Evolutionary conservation across 2,329 filamentous ascomycete species (phyloP), one percentile per base, ranked within the genome.

Genomic region (Penicillium sp.): DNA sequence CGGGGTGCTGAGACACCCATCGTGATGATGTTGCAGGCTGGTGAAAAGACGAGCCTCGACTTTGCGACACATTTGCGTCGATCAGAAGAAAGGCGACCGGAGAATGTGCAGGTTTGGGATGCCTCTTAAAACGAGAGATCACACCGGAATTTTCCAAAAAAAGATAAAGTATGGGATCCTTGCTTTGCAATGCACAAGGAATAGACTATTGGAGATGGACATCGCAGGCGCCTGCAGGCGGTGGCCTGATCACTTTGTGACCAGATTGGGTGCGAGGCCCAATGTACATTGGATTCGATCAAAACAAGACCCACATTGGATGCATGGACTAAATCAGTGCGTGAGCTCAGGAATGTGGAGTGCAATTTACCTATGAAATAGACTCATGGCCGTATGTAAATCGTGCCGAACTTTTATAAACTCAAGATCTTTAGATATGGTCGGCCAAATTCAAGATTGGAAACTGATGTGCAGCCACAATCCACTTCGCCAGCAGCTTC

Each of bases 1-100:
- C 48, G 48, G 3, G 49, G 51, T 33, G 40, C 35, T 11, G 41
- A 16, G 31, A 33, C 38, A 25, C 20, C 24, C 38, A 40, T 40
- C 16, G 20, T 40, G 38, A 22, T 20, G 20, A 40, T 35, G 31
- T 18, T 35, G 31, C 31, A 35, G 31, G 4, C 31, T 16, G 31
- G 7, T 18, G 31, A 16, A 35, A n/a, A 35, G 31, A 35, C 5
- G 16, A 35, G 31, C n/a, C 31, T 9, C 25, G 9, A 27, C 25
- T 27, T 27, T n/a, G 5, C 30, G 13, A n/a, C 31, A 3, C 31
- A 35, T 35, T 35, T 35, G 31, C 16, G 31, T n/a, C 31, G 16
- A 35, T 9, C 31, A 35, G 14, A 16, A 35, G 31, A 35, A 6
- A 8, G n/a, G n/a, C 7, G 14, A 35, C 6, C 31, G 31, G 31